Evolutionary conservation across 345 rosid genomes (phyloP).

Genomic region (Heritiera fomes): DNA sequence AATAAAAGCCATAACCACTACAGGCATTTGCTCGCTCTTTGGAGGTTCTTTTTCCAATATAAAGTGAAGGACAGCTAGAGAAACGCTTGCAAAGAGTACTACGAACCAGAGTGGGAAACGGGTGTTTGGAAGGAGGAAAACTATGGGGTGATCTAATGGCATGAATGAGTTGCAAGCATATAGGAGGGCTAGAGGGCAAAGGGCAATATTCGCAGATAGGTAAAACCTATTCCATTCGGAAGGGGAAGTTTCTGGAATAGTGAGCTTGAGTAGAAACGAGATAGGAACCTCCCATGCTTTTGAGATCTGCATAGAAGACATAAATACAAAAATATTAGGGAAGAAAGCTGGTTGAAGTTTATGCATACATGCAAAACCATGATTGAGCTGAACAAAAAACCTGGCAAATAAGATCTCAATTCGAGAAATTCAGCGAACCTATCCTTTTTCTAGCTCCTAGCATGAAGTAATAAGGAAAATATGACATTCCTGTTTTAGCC

Average conservation of each 20-base stretch:
- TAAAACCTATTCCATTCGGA: conserved; percentile 79
- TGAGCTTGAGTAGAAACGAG: conserved; percentile 60
- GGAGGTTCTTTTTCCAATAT: conserved; percentile 81
- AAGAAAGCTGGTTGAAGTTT: background rate
- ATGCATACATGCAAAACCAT: background rate
- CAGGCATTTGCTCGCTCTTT: conserved; percentile 69
- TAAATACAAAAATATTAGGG: conserved; percentile 15
- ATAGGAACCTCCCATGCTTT: conserved; percentile 78
- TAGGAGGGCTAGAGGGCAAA: conserved; percentile 81
- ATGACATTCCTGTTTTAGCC: background rate
- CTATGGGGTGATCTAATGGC: conserved; percentile 75
- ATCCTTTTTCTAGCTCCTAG: conserved; percentile 2
- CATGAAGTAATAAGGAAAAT: background rate
- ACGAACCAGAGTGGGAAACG: conserved; percentile 84
- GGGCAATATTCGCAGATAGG: conserved; percentile 68
- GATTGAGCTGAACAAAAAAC: background rate
- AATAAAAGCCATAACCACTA: conserved; percentile 66
- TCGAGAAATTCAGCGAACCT: background rate
- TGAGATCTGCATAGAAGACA: conserved; percentile 55
- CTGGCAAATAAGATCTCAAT: background rate
- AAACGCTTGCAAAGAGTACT: conserved; percentile 64
- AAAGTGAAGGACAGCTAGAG: conserved; percentile 75
- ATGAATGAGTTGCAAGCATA: conserved; percentile 78
- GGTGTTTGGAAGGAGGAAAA: conserved; percentile 69
- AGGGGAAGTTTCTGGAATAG: conserved; percentile 81